Evolutionary conservation across 306 rosid genomes (phyloP), one percentile per base, ranked within the genome.

Genomic region (Vigna nakashimae): DNA sequence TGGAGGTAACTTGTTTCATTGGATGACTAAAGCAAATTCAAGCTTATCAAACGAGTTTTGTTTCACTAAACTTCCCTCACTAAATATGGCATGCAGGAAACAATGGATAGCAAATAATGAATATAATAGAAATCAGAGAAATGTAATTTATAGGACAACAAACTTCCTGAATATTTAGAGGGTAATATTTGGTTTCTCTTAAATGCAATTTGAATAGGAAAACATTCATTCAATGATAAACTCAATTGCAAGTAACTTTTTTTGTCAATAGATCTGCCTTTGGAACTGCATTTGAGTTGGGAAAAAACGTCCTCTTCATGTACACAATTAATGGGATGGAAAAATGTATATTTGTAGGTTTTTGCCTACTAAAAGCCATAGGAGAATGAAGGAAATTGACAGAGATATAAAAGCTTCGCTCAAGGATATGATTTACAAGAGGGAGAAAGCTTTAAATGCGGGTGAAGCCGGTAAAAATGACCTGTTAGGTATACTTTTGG

Each of bases 401-500:
- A 84, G 36, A 38, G 88, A 79, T 1, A 73, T 87, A 3, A 66
- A 5, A 60, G 30, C 69, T 30, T 76, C 81, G 2, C 84, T 87
- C 6, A 73, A 2, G 69, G 69, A 34, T 49, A 89, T 89, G 2
- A 85, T 89, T 68, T 75, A 60, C 17, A 80, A 79, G 70, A 84
- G 82, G 76, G 84, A 82, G 50, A 73, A n/a, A 15, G 86, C 80
- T 40, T 51, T 82, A 16, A 53, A 76, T 50, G 73, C 58, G 1
- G 89, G 88, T 32, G 88, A 87, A 65, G 73, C 78, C 7, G 38
- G 48, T 14, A 77, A 32, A 2, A 49, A 81, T 30, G 83, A 88
- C 53, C 52, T 85, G 56, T 59, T 87, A 20, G 70, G 70, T 18
- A 40, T 87, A 30, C 87, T 88, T 32, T 28, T 90, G 65, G 90